Percentiles rank a stretch among this genome's conserved stretches.
phyloP scores from a whole-genome alignment of 2,329 filamentous ascomycete genomes.

The Aspergillus awamori region DNA sequence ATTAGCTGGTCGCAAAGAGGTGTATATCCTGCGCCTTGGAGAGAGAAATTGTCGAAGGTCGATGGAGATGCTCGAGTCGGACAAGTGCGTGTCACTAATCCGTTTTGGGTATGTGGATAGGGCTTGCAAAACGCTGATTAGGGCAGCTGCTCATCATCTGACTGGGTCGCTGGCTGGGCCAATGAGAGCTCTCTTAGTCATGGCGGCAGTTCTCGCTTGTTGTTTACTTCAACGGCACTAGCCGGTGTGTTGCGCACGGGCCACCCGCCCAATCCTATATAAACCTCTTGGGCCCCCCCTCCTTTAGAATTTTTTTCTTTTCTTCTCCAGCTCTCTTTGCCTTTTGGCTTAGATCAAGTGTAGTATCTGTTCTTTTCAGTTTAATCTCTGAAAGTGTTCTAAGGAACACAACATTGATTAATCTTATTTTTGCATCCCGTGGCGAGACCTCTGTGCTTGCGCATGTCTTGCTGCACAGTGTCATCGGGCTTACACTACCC shows the following conservation, averaged over 20 bases:
- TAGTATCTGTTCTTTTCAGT: slow-evolving; percentile 98
- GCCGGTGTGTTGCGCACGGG: slow-evolving; percentile 25
- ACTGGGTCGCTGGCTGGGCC: neutral
- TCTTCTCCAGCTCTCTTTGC: slow-evolving; percentile 55
- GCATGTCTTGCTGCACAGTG: slow-evolving; percentile 67
- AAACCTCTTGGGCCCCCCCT: slow-evolving; percentile 20
- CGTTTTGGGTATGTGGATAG: slow-evolving; percentile 19
- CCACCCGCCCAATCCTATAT: slow-evolving; percentile 32
- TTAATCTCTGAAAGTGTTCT: slow-evolving; percentile 89
- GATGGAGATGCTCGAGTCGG: slow-evolving; percentile 33
- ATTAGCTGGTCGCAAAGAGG: slow-evolving; percentile 70
- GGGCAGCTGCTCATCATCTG: slow-evolving; percentile 23
- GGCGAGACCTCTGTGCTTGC: slow-evolving; percentile 71
- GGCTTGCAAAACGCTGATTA: slow-evolving; percentile 17
- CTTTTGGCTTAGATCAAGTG: slow-evolving; percentile 83
- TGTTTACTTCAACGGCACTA: slow-evolving; percentile 21
- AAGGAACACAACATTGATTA: slow-evolving; percentile 76
- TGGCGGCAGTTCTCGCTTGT: slow-evolving; percentile 17
- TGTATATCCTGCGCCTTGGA: slow-evolving; percentile 80
- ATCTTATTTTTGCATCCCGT: slow-evolving; percentile 71
- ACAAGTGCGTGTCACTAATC: slow-evolving; percentile 33
- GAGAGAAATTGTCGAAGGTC: slow-evolving; percentile 33
- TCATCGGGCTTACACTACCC: slow-evolving; percentile 76
- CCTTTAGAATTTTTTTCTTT: slow-evolving; percentile 45
- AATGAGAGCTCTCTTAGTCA: neutral